Percentiles rank a stretch among this genome's conserved stretches.
phyloP scores from a whole-genome alignment of 108 stramenopile genomes.

The Nitzschia palea region DNA sequence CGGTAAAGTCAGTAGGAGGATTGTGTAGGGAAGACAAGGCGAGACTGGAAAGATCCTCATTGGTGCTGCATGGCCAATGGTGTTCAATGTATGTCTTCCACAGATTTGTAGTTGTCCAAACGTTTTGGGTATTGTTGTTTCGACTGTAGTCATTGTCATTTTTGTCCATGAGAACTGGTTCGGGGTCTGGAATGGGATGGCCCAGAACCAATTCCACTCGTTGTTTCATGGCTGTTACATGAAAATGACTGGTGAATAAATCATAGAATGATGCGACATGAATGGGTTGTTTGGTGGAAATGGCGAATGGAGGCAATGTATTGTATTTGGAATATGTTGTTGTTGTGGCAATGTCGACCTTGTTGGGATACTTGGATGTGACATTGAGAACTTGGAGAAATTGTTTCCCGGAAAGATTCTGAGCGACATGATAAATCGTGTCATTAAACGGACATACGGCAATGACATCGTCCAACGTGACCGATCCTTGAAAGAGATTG shows the following conservation, averaged over 20 bases:
- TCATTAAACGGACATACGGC: constrained; percentile 61
- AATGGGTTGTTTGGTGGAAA: background rate
- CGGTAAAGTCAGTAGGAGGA: too few relatives aligned
- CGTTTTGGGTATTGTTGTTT: background rate
- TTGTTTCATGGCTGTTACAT: background rate
- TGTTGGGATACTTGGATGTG: background rate
- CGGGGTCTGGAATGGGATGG: background rate
- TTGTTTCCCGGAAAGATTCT: constrained; percentile 14
- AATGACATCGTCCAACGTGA: constrained; percentile 58
- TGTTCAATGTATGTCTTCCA: background rate
- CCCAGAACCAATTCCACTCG: background rate
- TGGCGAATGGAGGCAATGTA: background rate
- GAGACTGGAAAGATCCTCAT: too few relatives aligned
- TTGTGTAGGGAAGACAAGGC: too few relatives aligned
- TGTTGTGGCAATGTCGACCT: background rate
- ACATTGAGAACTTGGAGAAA: constrained; percentile 3
- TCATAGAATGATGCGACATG: background rate
- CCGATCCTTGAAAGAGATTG: constrained; percentile 44
- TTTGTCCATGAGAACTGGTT: background rate
- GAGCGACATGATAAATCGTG: constrained; percentile 33
- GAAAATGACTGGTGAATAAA: background rate
- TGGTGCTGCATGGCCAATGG: background rate
- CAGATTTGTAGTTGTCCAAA: background rate
- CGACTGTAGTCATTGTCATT: background rate
- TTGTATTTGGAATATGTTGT: background rate